Conservation (phyloP, 371 early-diverging fungal genomes). For the Mucor racemosus region DNA sequence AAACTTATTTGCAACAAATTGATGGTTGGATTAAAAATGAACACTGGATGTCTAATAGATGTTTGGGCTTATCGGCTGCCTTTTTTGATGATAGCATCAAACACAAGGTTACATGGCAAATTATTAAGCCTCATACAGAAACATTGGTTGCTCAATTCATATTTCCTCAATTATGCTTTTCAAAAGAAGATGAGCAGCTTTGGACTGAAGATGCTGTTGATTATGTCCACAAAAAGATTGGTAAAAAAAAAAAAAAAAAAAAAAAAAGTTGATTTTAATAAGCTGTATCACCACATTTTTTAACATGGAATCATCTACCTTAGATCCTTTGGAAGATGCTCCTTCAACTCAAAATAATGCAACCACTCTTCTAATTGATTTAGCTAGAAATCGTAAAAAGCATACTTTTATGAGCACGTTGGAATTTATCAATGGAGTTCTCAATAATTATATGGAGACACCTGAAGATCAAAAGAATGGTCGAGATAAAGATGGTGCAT, state of each 20-base stretch:
- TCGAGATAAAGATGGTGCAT: conserved; percentile 86
- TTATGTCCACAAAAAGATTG: conserved; percentile 83
- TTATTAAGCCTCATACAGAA: conserved; percentile 82
- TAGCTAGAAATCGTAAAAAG: conserved; percentile 78
- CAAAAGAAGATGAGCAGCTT: conserved; percentile 79
- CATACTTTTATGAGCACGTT: conserved; percentile 80
- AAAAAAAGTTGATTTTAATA: not conserved
- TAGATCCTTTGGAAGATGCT: conserved; percentile 80
- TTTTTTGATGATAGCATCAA: conserved; percentile 75
- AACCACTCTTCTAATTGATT: conserved; percentile 68
- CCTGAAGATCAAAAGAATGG: conserved; percentile 72
- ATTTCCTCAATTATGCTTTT: conserved; percentile 89
- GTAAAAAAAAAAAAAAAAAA: not conserved
- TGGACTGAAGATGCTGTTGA: conserved; percentile 93
- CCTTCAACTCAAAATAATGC: conserved; percentile 72
- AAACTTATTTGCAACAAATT: conserved; percentile 78
- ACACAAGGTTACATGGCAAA: conserved; percentile 85
- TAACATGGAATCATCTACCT: conserved; percentile 5
- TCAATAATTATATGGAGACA: conserved; percentile 59
- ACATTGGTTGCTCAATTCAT: conserved; percentile 80
- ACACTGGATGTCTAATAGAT: conserved; percentile 65
- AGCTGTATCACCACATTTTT: not conserved
- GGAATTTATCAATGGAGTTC: conserved; percentile 70
- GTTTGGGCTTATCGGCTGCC: conserved; percentile 54
- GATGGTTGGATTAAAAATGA: conserved; percentile 71